Percentiles rank a stretch among this genome's conserved stretches.
These are phyloP conservation scores for Penicillium sp. DNA, from an alignment of 2,329 filamentous ascomycete genomes.

Conservation along the genomic window DNA sequence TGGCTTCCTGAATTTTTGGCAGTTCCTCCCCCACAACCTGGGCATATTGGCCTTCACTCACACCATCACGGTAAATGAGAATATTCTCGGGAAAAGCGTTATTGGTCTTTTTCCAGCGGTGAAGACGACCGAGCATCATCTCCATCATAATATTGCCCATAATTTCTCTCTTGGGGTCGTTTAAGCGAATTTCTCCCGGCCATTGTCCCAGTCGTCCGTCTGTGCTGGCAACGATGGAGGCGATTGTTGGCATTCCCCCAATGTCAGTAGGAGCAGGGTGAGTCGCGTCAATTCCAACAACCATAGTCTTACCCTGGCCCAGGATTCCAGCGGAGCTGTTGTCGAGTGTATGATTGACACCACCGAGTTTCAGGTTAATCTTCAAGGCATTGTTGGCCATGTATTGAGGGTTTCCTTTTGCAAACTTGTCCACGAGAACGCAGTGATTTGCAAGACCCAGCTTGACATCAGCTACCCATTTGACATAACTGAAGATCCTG, in stretches of 20 bases:
- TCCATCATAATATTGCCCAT: constrained; percentile 64
- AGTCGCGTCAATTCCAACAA: constrained; percentile 85
- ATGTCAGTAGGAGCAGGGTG: constrained; percentile 72
- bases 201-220: constrained; percentile 73
- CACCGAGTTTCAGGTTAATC: constrained; percentile 78
- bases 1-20: constrained; percentile 57
- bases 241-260: constrained; percentile 69
- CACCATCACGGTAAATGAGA: constrained; percentile 83
- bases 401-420: constrained; percentile 50
- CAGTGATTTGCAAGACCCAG: constrained; percentile 70
- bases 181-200: constrained; percentile 68
- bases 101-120: constrained; percentile 66
- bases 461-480: constrained; percentile 65
- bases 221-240: constrained; percentile 75
- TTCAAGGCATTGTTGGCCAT: constrained; percentile 73
- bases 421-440: constrained; percentile 56
- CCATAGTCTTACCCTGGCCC: constrained; percentile 71
- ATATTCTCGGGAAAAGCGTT: constrained; percentile 68
- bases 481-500: constrained; percentile 66
- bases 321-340: constrained; percentile 56
- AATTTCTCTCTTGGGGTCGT: constrained; percentile 66
- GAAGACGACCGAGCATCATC: constrained; percentile 66
- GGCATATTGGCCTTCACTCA: constrained; percentile 80
- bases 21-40: constrained; percentile 70
- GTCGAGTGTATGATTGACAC: constrained; percentile 69